Base-by-base conservation (phyloP, 2,329 filamentous ascomycete genomes). In the Byssothecium circinans region DNA sequence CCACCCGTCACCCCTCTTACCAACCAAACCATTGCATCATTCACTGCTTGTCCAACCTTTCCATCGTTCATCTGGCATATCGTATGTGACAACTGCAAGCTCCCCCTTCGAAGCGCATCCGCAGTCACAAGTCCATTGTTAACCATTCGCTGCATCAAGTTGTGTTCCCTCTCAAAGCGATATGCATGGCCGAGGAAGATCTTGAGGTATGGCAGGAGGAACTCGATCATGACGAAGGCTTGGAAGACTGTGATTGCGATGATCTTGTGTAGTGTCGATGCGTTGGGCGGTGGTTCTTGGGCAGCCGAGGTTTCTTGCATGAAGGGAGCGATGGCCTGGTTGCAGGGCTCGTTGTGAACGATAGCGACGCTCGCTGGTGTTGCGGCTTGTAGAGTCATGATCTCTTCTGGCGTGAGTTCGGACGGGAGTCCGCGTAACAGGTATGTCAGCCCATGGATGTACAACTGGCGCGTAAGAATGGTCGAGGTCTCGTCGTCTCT, bases 151-250 rank as follows among this genome's bases (percentile, higher is more conserved):
- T 85, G 80, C 0, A 79, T 83, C 50, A 91, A 75, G 52, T 81
- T 81, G 68, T 89, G 81, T 55, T 83, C 78, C 14, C 84, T 79
- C 64, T 91, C 87, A 53, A 85, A 85, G 40, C 78, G 73, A 52
- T 84, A 85, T 14, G 79, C 74, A 14, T 78, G 69, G 14, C 75
- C 74, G 12, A 85, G 56, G 11, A 86, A 65, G 4, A 78, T 58
- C 53, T 81, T 77, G 25, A 84, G 60, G 58, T 86, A 86, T 1
- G 86, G 84, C 10, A 86, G 65, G 14, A 87, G 52, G 39, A 87
- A 76, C 43, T 85, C 81, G 20, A 83, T 47, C 7, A 85, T 55
- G 4, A 88, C 65, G 54, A 88, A 83, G 1, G 83, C 45, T 27
- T 81, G 76, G 38, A 86, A 69, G 7, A 87, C 81, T 2, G 74